Percentiles rank a stretch among this genome's conserved stretches.
Evolutionary conservation across 371 early-diverging fungal genomes (phyloP).

Genomic region (Apophysomyces elegans): DNA sequence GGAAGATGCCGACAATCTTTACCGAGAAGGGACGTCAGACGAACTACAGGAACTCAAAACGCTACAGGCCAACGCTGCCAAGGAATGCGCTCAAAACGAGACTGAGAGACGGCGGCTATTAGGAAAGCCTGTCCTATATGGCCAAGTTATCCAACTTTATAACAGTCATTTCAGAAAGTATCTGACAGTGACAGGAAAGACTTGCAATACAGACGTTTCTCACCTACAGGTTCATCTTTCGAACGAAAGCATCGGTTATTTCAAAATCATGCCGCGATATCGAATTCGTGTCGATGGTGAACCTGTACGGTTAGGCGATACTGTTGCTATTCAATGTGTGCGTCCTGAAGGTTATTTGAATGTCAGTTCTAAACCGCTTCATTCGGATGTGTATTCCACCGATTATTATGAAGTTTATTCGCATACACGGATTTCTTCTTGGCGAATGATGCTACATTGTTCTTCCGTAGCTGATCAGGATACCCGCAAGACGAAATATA

Average conservation of each 20-base stretch:
- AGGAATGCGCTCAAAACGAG: constrained; percentile 44
- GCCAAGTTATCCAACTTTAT: constrained; percentile 54
- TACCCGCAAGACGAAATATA: constrained; percentile 25
- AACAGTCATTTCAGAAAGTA: constrained; percentile 53
- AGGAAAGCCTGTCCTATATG: constrained; percentile 57
- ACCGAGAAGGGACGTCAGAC: constrained; percentile 30
- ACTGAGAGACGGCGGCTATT: constrained; percentile 40
- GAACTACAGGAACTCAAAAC: constrained; percentile 30
- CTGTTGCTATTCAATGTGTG: constrained; percentile 56
- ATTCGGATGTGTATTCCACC: constrained; percentile 25
- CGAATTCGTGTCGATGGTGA: constrained; percentile 62
- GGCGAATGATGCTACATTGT: constrained; percentile 41
- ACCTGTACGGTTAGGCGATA: constrained; percentile 54
- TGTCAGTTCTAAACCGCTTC: constrained; percentile 23
- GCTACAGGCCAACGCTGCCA: constrained; percentile 31
- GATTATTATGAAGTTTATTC: constrained; percentile 39
- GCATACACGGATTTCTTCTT: constrained; percentile 37
- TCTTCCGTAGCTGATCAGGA: constrained; percentile 26
- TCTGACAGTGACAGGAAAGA: constrained; percentile 52
- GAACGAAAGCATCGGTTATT: constrained; percentile 43
- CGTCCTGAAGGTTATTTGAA: constrained; percentile 56
- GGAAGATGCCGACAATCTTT: constrained; percentile 23
- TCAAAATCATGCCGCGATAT: constrained; percentile 60
- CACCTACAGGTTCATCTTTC: constrained; percentile 51
- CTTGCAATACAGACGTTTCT: constrained; percentile 40